These are phyloP conservation scores for Cupressus sempervirens DNA, from an alignment of 75 land plant species.

Conservation along the genomic window DNA sequence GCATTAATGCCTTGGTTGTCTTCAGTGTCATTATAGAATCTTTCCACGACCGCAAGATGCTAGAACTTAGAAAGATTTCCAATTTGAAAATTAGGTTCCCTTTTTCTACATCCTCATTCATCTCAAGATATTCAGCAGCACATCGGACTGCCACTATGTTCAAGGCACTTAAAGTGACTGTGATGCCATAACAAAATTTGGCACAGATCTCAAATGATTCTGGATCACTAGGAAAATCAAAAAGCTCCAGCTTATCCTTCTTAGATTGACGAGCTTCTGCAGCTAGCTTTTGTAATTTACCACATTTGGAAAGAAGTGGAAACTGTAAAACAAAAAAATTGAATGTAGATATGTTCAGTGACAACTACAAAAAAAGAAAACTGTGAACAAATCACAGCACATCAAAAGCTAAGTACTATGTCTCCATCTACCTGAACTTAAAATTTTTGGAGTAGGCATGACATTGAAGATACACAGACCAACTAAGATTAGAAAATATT, in stretches of 20 bases:
- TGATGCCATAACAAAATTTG: slow-evolving; percentile 79
- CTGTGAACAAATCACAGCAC: neutral
- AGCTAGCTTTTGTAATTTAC: slow-evolving; percentile 25
- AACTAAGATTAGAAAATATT: neutral
- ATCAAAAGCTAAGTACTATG: neutral
- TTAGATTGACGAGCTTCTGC: slow-evolving; percentile 20
- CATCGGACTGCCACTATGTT: slow-evolving; percentile 63
- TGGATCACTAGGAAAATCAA: slow-evolving; percentile 61
- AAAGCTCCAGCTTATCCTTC: slow-evolving; percentile 19
- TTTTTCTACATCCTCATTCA: slow-evolving; percentile 55
- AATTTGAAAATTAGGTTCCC: slow-evolving; percentile 67
- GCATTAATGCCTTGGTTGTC: slow-evolving; percentile 35
- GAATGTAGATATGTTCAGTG: neutral
- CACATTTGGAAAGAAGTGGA: slow-evolving; percentile 47
- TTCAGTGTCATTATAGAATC: slow-evolving; percentile 68
- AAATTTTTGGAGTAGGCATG: neutral
- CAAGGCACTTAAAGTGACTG: slow-evolving; percentile 64
- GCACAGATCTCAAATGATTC: slow-evolving; percentile 61
- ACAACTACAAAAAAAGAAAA: neutral
- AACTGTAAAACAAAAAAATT: slow-evolving; percentile 40
- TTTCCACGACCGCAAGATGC: slow-evolving; percentile 69
- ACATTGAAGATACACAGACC: neutral
- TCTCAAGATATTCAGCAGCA: slow-evolving; percentile 68
- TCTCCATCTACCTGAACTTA: neutral
- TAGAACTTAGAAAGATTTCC: slow-evolving; percentile 56